These are phyloP conservation scores for Phanerodontia chrysosporium DNA, from an alignment of 768 basidiomycete genomes.

Conservation along the genomic window DNA sequence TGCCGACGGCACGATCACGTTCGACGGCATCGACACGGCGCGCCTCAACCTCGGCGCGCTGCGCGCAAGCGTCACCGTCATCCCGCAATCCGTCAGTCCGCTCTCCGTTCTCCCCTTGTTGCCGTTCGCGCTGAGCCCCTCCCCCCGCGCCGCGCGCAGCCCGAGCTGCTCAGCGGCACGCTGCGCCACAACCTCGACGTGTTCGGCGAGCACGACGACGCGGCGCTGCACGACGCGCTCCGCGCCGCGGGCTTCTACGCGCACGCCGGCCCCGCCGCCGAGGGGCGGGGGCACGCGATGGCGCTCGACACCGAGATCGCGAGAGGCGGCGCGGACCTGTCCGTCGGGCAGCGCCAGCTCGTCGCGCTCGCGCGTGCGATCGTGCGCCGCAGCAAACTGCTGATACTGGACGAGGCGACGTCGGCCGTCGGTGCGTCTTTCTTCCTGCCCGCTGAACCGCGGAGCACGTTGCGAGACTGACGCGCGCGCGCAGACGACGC, in stretches of 20 bases:
- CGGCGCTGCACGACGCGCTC: constrained; percentile 43
- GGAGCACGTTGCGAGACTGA: not conserved
- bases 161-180: constrained; percentile 50
- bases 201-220: constrained; percentile 51
- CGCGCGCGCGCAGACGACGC: constrained; percentile 34
- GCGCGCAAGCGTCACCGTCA: constrained; percentile 51
- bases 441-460: not conserved
- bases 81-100: constrained; percentile 52
- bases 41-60: constrained; percentile 48
- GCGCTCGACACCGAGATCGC: constrained; percentile 41
- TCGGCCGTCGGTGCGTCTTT: constrained; percentile 11
- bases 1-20: constrained; percentile 46
- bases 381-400: constrained; percentile 48
- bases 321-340: constrained; percentile 41
- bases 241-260: constrained; percentile 44
- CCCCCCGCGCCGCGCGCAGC: constrained; percentile 22
- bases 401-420: constrained; percentile 52
- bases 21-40: constrained; percentile 42
- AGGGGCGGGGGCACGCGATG: too few species aligned
- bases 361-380: constrained; percentile 56
- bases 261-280: too few species aligned
- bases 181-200: constrained; percentile 57
- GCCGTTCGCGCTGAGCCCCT: not conserved
- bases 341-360: constrained; percentile 55
- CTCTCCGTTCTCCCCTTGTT: not conserved